phyloP scores from a whole-genome alignment of 2,329 filamentous ascomycete genomes.

The Lachnellula subtilissima region DNA sequence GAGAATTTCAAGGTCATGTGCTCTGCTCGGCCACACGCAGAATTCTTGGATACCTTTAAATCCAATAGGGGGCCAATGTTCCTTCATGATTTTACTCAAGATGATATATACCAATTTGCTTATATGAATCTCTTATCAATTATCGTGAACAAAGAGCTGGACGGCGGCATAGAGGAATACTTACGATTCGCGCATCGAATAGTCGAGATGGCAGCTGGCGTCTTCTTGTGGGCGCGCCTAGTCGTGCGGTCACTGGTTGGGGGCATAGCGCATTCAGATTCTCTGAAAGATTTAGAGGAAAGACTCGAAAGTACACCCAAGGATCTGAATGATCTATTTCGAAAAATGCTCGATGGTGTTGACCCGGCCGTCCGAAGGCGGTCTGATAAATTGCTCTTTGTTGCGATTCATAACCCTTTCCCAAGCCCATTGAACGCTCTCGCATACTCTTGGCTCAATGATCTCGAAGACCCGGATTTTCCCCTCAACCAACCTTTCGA shows the following conservation, averaged over 20 bases:
- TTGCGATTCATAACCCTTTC: not conserved
- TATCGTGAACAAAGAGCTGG: not conserved
- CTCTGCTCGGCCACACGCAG: constrained; percentile 17
- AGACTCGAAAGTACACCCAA: not conserved
- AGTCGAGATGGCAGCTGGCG: constrained; percentile 14
- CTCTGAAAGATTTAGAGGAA: not conserved
- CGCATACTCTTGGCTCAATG: not conserved
- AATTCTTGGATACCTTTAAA: constrained; percentile 19
- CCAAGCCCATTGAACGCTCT: not conserved
- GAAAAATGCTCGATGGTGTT: not conserved
- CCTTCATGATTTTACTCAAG: constrained; percentile 17
- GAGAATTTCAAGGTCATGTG: constrained; percentile 13
- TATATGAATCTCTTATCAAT: not conserved
- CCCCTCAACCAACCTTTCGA: not conserved
- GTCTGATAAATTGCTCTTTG: not conserved
- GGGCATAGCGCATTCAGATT: not conserved
- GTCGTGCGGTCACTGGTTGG: constrained; percentile 14
- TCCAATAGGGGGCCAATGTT: constrained; percentile 6
- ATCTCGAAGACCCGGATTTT: not conserved
- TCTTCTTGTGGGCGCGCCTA: constrained; percentile 25
- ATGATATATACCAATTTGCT: constrained; percentile 11
- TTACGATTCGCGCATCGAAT: constrained; percentile 6
- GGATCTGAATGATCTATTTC: not conserved
- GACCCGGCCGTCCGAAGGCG: not conserved
- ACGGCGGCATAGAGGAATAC: not conserved